phyloP scores from a whole-genome alignment of 805 yeast species.

The Blastobotrys americana region DNA sequence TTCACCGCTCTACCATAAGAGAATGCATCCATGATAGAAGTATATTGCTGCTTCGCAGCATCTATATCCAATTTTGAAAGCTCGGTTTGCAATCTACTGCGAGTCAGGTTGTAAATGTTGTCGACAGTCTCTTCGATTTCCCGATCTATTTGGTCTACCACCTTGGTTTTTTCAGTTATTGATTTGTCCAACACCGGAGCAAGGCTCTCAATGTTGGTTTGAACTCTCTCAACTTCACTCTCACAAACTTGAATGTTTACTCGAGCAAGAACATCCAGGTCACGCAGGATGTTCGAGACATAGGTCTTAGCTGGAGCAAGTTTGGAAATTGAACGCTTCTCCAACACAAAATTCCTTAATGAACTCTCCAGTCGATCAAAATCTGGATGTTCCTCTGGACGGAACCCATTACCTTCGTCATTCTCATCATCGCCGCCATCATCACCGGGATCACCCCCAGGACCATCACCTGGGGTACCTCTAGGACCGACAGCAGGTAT shows the following conservation, averaged over 20 bases:
- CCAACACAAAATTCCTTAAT: constrained; percentile 75
- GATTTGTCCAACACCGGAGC: constrained; percentile 58
- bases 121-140: constrained; percentile 55
- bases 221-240: constrained; percentile 42
- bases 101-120: constrained; percentile 55
- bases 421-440: constrained; percentile 27
- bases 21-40: constrained; percentile 56
- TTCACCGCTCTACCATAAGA: constrained; percentile 68
- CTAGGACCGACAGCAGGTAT: too few species aligned
- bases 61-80: constrained; percentile 36
- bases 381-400: constrained; percentile 30
- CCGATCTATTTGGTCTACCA: constrained; percentile 53
- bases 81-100: constrained; percentile 43
- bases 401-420: constrained; percentile 19
- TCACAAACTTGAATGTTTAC: constrained; percentile 53
- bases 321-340: constrained; percentile 83
- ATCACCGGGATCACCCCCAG: constrained; percentile 34
- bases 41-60: constrained; percentile 46
- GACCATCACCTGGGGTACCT: constrained; percentile 33
- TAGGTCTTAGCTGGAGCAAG: constrained; percentile 91
- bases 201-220: constrained; percentile 46
- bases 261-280: constrained; percentile 51
- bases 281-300: constrained; percentile 59
- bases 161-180: constrained; percentile 43
- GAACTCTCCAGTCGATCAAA: constrained; percentile 83